phyloP scores from a whole-genome alignment of 257 asterid genomes.

The Handroanthus guayacan region DNA sequence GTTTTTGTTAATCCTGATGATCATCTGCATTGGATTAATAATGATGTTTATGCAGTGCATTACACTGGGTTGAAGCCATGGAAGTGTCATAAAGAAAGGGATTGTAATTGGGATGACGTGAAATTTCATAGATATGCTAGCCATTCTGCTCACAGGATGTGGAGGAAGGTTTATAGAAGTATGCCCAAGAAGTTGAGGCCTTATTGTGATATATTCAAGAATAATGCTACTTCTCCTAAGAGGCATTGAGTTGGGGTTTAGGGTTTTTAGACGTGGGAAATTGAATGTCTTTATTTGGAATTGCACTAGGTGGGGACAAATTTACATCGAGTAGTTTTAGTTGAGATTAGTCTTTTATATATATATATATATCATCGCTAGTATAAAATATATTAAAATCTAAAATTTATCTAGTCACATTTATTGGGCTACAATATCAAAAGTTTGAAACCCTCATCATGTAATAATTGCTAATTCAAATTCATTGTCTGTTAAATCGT shows the following conservation, averaged over 20 bases:
- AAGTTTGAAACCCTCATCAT: too few species aligned
- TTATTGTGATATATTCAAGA: constrained; percentile 48
- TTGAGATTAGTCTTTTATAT: too few species aligned
- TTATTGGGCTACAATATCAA: too few species aligned
- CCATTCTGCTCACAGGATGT: constrained; percentile 64
- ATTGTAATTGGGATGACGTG: constrained; percentile 77
- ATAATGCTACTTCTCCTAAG: background rate
- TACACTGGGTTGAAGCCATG: constrained; percentile 90
- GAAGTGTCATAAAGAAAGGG: constrained; percentile 71
- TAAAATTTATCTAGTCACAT: too few species aligned
- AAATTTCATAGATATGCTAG: constrained; percentile 60
- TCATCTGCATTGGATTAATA: constrained; percentile 39
- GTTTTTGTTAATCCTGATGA: constrained; percentile 46
- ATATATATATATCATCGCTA: too few species aligned
- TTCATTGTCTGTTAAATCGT: too few species aligned
- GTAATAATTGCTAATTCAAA: too few species aligned
- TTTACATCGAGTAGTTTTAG: too few species aligned
- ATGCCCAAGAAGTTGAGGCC: constrained; percentile 62
- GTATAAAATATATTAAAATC: too few species aligned
- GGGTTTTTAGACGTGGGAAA: background rate
- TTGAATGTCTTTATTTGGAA: background rate
- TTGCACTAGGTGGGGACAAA: background rate
- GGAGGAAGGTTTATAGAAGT: constrained; percentile 67
- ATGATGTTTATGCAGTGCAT: constrained; percentile 63
- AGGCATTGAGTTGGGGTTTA: background rate